phyloP scores from a whole-genome alignment of 2,329 filamentous ascomycete species.

The Coniochaeta ligniaria region DNA sequence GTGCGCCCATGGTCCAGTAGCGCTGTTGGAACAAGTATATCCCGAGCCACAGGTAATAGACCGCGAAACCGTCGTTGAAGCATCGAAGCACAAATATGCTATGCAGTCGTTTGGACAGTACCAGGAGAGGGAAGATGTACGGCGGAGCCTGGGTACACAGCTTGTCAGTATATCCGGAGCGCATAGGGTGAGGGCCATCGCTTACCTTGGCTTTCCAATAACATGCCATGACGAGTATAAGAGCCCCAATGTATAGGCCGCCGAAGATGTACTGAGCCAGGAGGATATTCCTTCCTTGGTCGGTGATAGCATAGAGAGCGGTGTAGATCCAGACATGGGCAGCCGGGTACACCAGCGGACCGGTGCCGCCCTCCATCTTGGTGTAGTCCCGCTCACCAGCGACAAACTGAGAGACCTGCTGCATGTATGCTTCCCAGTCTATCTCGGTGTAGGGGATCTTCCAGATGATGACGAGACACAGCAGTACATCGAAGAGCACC shows the following conservation, averaged over 20 bases:
- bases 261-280: slow-evolving; percentile 82
- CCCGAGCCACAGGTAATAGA: slow-evolving; percentile 75
- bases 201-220: slow-evolving; percentile 66
- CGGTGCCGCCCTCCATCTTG: slow-evolving; percentile 78
- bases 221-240: slow-evolving; percentile 73
- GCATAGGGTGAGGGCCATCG: slow-evolving; percentile 7
- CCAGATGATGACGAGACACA: slow-evolving; percentile 70
- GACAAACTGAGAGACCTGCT: slow-evolving; percentile 75
- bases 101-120: slow-evolving; percentile 86
- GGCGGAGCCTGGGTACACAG: slow-evolving; percentile 57
- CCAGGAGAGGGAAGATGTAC: slow-evolving; percentile 78
- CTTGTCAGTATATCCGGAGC: not conserved
- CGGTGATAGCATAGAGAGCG: slow-evolving; percentile 68
- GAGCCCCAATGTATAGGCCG: slow-evolving; percentile 66
- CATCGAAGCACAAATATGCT: slow-evolving; percentile 87
- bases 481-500: slow-evolving; percentile 60
- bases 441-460: slow-evolving; percentile 94
- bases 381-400: slow-evolving; percentile 84
- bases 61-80: slow-evolving; percentile 93
- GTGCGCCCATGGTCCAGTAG: slow-evolving; percentile 64
- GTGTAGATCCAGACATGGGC: slow-evolving; percentile 90
- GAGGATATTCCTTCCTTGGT: slow-evolving; percentile 66
- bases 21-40: slow-evolving; percentile 71
- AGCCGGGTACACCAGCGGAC: slow-evolving; percentile 90
- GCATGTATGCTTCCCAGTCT: slow-evolving; percentile 96